Conservation (phyloP, 192 early-diverging fungal genomes). For the Coemansia sp. region DNA sequence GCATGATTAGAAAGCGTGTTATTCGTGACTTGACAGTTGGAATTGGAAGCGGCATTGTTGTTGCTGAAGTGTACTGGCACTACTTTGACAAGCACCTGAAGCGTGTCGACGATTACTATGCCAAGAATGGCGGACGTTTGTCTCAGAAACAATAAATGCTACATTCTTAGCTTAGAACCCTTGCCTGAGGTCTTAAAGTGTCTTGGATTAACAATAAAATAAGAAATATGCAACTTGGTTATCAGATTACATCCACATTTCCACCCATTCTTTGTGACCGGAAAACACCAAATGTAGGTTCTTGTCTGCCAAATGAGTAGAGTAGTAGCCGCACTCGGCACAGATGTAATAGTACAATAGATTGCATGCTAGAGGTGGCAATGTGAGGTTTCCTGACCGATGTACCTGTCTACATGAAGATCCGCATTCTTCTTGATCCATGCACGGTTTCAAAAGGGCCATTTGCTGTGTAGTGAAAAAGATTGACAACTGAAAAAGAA, state of each 20-base stretch:
- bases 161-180: neutral
- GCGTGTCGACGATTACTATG: constrained; percentile 50
- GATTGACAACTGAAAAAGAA: neutral
- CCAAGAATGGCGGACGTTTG: constrained; percentile 39
- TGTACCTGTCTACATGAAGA: neutral
- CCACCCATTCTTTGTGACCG: constrained; percentile 41
- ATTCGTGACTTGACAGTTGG: constrained; percentile 47
- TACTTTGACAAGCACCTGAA: constrained; percentile 44
- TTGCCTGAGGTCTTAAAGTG: neutral
- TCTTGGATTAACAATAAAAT: neutral
- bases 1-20: constrained; percentile 48
- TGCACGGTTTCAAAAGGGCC: neutral
- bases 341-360: constrained; percentile 47
- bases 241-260: constrained; percentile 26
- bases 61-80: constrained; percentile 47
- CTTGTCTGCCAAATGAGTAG: constrained; percentile 34
- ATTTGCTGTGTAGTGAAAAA: neutral
- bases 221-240: neutral
- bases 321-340: constrained; percentile 38
- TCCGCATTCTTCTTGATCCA: neutral
- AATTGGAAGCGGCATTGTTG: constrained; percentile 32
- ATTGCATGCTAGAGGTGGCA: constrained; percentile 22
- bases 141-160: constrained; percentile 30
- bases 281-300: constrained; percentile 41
- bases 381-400: neutral